Base-by-base conservation (phyloP, 192 early-diverging fungal genomes). In the Haplosporangium gracile region DNA sequence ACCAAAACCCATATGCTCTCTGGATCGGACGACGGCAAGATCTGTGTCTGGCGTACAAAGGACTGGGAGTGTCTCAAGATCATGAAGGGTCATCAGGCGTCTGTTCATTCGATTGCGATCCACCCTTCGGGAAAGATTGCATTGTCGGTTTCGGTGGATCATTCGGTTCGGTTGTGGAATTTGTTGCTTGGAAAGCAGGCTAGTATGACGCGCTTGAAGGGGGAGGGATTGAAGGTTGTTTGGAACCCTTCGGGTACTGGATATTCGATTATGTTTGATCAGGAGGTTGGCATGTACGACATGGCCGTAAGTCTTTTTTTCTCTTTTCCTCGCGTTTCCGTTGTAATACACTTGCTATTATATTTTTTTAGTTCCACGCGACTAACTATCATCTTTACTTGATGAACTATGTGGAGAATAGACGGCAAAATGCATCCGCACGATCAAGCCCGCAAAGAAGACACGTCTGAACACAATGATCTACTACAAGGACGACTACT, bases 71-170 rank as follows among this genome's bases (percentile, higher is more conserved):
- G 93, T 70, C 92, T 99, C 78, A 97, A 96, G 87, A 94, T 92
- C 51, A 91, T 99, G 69, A 95, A 94, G 75, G 95, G 95, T 34
- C 95, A 97, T 88, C 94, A 93, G 70, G 93, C 92, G 15, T 89
- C 91, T 32, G 91, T 99, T 24, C 94, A 93, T 87, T 93, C 92
- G 47, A 90, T 99, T 40, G 96, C 96, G 4, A 92, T 98, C 47
- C 99, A 99, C 89, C 98, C 98, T n/a, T 92, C 95, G 13, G 99
- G 99, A 24, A 98, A 97, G 79, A 92, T 99, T 71, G 95, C 98
- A 13, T 87, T 99, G 76, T 95, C 94, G 20, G 97, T 99, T 4
- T 90, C 93, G 36, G 89, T 70, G 40, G 96, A 97, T 79, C 91
- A 92, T 26, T 92, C 93, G 13, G 89, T 95, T 45, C 89, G 93